phyloP scores from a whole-genome alignment of 495 filamentous ascomycete genomes.

The Clohesyomyces aquaticus region DNA sequence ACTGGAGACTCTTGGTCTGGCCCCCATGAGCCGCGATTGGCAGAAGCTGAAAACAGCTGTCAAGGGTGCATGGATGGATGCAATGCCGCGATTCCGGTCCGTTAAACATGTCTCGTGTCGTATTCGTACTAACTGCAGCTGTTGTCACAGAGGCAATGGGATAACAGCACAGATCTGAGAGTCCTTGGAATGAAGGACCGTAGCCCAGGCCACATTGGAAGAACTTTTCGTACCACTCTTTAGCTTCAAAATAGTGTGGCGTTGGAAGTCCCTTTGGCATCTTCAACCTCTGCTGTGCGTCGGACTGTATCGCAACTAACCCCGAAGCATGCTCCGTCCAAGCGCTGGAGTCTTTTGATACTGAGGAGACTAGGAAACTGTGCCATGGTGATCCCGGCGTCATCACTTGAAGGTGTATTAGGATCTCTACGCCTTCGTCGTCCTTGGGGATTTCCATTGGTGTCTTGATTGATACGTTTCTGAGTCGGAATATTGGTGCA shows the following conservation, averaged over 20 bases:
- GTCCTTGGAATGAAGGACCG: not conserved
- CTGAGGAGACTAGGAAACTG: not conserved
- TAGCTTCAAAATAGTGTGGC: not conserved
- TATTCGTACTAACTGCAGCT: not conserved
- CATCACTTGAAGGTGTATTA: no score
- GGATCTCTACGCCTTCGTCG: not conserved
- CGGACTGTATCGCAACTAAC: not conserved
- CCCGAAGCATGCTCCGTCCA: not conserved
- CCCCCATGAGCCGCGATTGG: not conserved
- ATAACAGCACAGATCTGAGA: conserved; percentile 4
- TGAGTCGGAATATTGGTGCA: not conserved
- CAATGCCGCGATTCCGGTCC: not conserved
- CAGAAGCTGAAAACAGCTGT: not conserved
- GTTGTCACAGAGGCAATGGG: no score
- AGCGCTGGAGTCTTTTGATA: not conserved
- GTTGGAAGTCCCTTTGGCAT: not conserved
- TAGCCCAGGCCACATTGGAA: not conserved
- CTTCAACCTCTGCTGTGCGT: not conserved
- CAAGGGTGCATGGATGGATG: not conserved
- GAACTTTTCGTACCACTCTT: not conserved
- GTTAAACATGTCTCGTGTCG: not conserved
- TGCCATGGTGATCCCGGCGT: no score
- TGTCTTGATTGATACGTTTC: not conserved
- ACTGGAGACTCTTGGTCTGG: not conserved
- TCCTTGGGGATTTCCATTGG: not conserved